Conservation (phyloP, 306 rosid species). For the Lablab purpureus region DNA sequence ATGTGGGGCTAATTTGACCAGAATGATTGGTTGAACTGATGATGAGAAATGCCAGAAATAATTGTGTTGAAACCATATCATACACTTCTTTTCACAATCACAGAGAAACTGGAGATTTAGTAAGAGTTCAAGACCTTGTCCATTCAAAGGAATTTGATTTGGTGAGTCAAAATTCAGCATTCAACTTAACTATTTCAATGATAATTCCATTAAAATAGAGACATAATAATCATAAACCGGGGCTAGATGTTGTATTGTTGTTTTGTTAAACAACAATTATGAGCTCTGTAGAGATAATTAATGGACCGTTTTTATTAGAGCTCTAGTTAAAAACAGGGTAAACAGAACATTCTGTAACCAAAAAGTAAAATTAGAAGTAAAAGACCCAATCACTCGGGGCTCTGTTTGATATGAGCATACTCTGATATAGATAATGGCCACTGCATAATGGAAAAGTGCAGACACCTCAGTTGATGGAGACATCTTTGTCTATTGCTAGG, state of each 20-base stretch:
- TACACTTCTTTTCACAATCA: conserved; percentile 47
- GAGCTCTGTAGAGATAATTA: conserved; percentile 40
- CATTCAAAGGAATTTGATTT: conserved; percentile 40
- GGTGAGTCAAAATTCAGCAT: conserved; percentile 53
- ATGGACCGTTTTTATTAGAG: conserved; percentile 51
- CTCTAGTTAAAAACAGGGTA: conserved; percentile 31
- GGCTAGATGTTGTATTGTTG: conserved; percentile 48
- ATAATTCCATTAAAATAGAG: conserved; percentile 57
- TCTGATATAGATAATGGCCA: conserved; percentile 44
- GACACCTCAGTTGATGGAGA: conserved; percentile 54
- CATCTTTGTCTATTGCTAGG: conserved; percentile 60
- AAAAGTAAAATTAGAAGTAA: conserved; percentile 42
- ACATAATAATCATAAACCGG: conserved; percentile 74
- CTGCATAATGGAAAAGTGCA: conserved; percentile 56
- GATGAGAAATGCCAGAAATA: conserved; percentile 39
- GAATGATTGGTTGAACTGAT: conserved; percentile 47
- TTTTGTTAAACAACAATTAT: conserved; percentile 65
- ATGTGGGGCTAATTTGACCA: conserved; percentile 45
- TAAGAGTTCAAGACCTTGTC: conserved; percentile 42
- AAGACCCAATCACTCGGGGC: conserved; percentile 41
- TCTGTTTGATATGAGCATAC: conserved; percentile 42
- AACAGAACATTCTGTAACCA: conserved; percentile 31
- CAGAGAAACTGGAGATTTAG: conserved; percentile 43
- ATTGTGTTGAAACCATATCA: conserved; percentile 55
- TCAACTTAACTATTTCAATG: conserved; percentile 52